Evolutionary conservation across 2,329 filamentous ascomycete genomes (phyloP).

Genomic region (Cytospora chrysosperma): DNA sequence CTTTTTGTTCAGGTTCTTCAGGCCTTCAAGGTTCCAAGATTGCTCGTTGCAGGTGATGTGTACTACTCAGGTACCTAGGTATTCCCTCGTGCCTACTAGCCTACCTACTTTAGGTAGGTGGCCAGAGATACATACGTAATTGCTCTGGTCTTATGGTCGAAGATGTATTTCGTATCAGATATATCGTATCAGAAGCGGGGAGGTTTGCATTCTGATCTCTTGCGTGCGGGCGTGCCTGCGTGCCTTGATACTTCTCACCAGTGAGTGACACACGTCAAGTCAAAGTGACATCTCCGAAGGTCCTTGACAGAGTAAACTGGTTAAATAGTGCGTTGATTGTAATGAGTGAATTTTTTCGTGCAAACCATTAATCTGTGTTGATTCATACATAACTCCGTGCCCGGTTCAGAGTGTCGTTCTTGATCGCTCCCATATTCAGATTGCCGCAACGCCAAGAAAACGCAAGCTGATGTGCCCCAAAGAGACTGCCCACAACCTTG

Average conservation of each 20-base stretch:
- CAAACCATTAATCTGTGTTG: background rate
- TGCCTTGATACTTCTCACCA: background rate
- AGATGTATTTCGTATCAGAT: background rate
- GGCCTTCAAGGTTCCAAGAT: too few species aligned
- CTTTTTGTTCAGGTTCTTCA: background rate
- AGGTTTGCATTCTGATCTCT: background rate
- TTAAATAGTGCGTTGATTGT: background rate
- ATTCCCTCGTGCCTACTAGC: background rate
- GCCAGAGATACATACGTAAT: background rate
- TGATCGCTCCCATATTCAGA: slow-evolving; percentile 10
- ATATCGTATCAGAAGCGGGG: background rate
- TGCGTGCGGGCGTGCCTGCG: too few species aligned
- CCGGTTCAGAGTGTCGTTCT: slow-evolving; percentile 14
- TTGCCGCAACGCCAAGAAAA: slow-evolving; percentile 21
- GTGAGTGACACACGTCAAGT: too few species aligned
- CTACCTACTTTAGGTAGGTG: too few species aligned
- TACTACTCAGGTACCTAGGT: too few species aligned
- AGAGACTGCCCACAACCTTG: background rate
- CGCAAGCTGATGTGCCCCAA: background rate
- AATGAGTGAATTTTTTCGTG: background rate
- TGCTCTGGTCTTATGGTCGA: background rate
- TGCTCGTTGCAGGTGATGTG: too few species aligned
- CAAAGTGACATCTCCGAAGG: background rate
- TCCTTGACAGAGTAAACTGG: background rate
- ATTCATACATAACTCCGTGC: background rate